These are phyloP conservation scores for Funneliformis caledonium DNA, from an alignment of 371 early-diverging fungal species.

Conservation along the genomic window DNA sequence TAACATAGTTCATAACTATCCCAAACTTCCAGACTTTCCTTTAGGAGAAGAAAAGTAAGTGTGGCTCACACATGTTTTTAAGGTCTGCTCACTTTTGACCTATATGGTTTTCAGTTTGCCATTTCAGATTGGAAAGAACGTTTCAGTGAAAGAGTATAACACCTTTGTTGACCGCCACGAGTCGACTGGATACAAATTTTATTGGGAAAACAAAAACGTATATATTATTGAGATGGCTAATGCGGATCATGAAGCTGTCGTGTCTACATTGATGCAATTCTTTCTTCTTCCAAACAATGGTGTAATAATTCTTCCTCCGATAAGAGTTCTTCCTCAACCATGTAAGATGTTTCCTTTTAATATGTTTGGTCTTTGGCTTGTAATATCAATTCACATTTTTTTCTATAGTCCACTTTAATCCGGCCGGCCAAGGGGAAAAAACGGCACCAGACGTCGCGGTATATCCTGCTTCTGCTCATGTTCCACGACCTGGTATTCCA, in stretches of 20 bases:
- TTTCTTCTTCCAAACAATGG: slow-evolving; percentile 5
- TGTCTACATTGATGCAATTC: neutral
- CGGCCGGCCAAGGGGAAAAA: slow-evolving; percentile 1
- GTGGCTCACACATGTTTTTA: no score
- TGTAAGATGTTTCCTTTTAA: slow-evolving; percentile 15
- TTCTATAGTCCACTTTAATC: slow-evolving; percentile 27
- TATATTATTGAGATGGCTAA: slow-evolving; percentile 27
- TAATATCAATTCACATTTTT: slow-evolving; percentile 27
- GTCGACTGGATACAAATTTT: slow-evolving; percentile 26
- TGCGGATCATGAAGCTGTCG: neutral
- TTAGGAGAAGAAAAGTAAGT: no score
- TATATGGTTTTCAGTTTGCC: slow-evolving; percentile 14
- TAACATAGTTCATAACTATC: no score
- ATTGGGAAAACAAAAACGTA: slow-evolving; percentile 3
- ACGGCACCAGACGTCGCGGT: slow-evolving; percentile 16
- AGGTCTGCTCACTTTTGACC: neutral
- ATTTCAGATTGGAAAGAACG: neutral
- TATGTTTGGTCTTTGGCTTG: slow-evolving; percentile 18
- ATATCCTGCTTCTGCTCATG: neutral
- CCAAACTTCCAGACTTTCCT: no score
- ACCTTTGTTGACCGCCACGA: slow-evolving; percentile 9
- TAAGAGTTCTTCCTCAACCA: neutral
- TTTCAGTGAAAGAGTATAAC: slow-evolving; percentile 19
- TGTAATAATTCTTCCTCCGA: neutral
- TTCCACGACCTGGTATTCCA: neutral